These are phyloP conservation scores for Mycena leptocephala DNA, from an alignment of 768 basidiomycete species.

Conservation along the genomic window DNA sequence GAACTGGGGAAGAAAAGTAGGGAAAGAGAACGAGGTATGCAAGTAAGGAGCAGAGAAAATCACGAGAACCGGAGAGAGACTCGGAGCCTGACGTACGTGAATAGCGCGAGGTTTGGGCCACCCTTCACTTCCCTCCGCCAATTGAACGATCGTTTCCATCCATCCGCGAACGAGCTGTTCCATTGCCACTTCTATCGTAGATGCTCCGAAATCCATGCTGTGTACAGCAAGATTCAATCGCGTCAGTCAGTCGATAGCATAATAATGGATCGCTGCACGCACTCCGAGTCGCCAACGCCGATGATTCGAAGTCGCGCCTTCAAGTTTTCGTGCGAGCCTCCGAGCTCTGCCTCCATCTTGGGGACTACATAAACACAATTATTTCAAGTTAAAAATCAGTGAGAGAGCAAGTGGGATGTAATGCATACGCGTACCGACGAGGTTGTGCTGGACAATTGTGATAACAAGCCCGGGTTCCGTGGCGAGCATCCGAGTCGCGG, in stretches of 20 bases:
- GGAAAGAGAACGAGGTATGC: no score
- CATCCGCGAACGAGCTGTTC: slow-evolving; percentile 18
- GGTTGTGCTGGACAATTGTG: slow-evolving; percentile 18
- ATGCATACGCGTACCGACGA: not conserved
- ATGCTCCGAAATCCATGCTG: not conserved
- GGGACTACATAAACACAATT: not conserved
- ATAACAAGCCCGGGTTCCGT: slow-evolving; percentile 9
- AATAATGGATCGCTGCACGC: no score
- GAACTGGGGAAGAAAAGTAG: not conserved
- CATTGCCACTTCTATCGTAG: not conserved
- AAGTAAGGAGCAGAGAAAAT: not conserved
- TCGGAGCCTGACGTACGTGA: slow-evolving; percentile 13
- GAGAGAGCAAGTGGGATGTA: not conserved
- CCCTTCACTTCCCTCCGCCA: not conserved
- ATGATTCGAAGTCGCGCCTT: no score
- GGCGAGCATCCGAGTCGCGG: not conserved
- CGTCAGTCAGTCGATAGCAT: not conserved
- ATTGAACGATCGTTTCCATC: no score
- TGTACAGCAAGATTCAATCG: not conserved
- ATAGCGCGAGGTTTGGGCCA: slow-evolving; percentile 22
- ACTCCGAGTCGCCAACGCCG: no score
- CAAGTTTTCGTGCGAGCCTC: no score
- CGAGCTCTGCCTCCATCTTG: no score
- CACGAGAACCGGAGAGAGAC: no score
- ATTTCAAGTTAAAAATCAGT: not conserved